Evolutionary conservation across 371 early-diverging fungal genomes (phyloP).

Genomic region (Zychaea mexicana): DNA sequence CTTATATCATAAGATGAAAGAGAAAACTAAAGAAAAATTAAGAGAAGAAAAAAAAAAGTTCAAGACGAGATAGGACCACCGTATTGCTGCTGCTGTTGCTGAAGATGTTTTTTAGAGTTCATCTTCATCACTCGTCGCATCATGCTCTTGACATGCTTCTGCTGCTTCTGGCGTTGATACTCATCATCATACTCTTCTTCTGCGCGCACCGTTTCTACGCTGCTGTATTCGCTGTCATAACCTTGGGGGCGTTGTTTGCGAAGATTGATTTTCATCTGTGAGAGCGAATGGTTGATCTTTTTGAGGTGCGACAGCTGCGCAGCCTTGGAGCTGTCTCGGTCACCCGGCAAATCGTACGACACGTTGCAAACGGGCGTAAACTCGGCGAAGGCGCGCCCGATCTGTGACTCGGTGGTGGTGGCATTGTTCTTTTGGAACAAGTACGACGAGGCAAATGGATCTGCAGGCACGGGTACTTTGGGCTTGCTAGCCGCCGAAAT

Average conservation of each 20-base stretch:
- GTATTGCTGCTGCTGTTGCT: conserved; percentile 7
- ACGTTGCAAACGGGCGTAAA: conserved; percentile 18
- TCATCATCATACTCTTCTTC: conserved; percentile 6
- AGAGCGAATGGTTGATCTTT: conserved; percentile 41
- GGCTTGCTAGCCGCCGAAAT: conserved; percentile 34
- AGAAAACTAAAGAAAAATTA: not conserved
- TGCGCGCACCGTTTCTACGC: conserved; percentile 20
- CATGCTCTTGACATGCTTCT: conserved; percentile 31
- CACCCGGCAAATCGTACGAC: conserved; percentile 3
- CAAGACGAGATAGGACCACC: not conserved
- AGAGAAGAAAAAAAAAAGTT: not conserved
- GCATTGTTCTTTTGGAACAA: conserved; percentile 22
- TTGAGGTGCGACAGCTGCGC: conserved; percentile 12
- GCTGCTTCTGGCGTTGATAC: conserved; percentile 11
- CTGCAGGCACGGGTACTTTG: conserved; percentile 17
- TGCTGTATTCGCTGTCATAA: conserved; percentile 19
- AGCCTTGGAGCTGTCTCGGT: conserved; percentile 12
- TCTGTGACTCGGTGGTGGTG: conserved; percentile 16
- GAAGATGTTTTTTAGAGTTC: conserved; percentile 13
- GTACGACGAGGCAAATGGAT: conserved; percentile 37
- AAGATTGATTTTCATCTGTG: conserved; percentile 38
- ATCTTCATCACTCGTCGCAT: conserved; percentile 42
- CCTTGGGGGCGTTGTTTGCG: conserved; percentile 29
- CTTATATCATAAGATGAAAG: not conserved
- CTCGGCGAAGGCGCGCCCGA: conserved; percentile 29